Evolutionary conservation across 352 stramenopile genomes (phyloP).

Genomic region (Globisporangium acanthophoron): DNA sequence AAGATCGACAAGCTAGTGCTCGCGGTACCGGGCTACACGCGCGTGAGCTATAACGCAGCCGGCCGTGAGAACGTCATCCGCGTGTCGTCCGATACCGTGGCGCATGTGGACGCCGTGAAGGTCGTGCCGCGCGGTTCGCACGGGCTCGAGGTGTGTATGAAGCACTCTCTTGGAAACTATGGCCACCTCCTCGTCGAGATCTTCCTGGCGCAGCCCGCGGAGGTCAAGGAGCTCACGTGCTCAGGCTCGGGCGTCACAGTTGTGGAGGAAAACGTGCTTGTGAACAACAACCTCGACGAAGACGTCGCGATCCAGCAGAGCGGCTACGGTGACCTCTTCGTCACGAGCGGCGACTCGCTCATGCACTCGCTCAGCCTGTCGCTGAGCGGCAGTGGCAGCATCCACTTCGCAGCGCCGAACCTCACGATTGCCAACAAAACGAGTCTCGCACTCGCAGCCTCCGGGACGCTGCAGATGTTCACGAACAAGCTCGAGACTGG

Average conservation of each 20-base stretch:
- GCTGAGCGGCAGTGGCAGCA: conserved; percentile 20
- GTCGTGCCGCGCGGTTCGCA: conserved; percentile 4
- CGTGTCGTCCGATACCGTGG: conserved; percentile 17
- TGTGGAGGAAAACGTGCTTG: conserved; percentile 23
- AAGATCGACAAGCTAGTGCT: conserved; percentile 18
- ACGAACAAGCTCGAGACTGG: conserved; percentile 5
- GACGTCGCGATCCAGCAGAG: conserved; percentile 15
- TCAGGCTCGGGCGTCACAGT: conserved; percentile 14
- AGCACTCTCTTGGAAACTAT: background rate
- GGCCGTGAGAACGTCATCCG: conserved; percentile 15
- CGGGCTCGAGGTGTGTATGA: conserved; percentile 16
- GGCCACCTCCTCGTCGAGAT: conserved; percentile 25
- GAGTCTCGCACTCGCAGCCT: conserved; percentile 8
- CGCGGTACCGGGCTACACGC: conserved; percentile 19
- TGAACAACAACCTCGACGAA: conserved; percentile 7
- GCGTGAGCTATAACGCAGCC: conserved; percentile 18
- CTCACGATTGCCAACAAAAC: conserved; percentile 8
- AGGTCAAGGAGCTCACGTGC: conserved; percentile 8
- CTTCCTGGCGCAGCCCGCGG: conserved; percentile 13
- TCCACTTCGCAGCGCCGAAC: conserved; percentile 20
- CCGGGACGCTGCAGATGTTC: conserved; percentile 17
- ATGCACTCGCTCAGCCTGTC: conserved; percentile 18
- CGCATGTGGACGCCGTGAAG: conserved; percentile 12
- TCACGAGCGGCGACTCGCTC: conserved; percentile 10
- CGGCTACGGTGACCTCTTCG: conserved; percentile 19